Base-by-base conservation (phyloP, 2,329 filamentous ascomycete species). In the Penicillium occitanis region DNA sequence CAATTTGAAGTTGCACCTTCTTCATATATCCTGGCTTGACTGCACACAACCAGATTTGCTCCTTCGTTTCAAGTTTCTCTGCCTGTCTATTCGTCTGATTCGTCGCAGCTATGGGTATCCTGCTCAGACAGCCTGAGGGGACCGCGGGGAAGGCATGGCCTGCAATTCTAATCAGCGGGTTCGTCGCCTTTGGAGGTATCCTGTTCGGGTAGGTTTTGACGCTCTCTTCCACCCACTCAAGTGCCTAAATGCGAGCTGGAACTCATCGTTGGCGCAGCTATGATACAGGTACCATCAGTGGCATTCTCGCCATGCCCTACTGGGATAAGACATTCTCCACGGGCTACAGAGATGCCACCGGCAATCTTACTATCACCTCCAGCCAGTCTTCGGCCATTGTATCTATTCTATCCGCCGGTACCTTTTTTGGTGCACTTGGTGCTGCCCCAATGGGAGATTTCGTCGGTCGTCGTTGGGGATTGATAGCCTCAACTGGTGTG, bases 361-460 rank as follows among this genome's bases (percentile, higher is more conserved):
- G 65, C 10, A 17, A 51, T 53, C 40, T 64, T 2, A 80, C 80
- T 61, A 81, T 89, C 44, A 84, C 81, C 46, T 83, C 90, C n/a
- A 79, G 82, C 30, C 83, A 94, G 75, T 87, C 88, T 50, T 89
- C 91, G n/a, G 82, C 90, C 68, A 90, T 93, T 66, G 91, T 95
- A 60, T 90, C 91, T 19, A 94, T 96, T 70, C 84, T 96, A 48
- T 94, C 91, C 68, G 90, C 89, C 48, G 92, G 92, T 59, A 95
- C 91, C 35, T 88, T 91, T 69, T 80, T 92, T 63, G 92, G 92
- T 44, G 85, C 92, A 30, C 82, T 95, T 22, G 76, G 88, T 13
- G 87, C 91, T 50, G 90, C 90, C 10, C 91, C 90, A 1, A 77
- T 87, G 8, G 91, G 88, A 61, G 92, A 96, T 75, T 78, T 82